Evolutionary conservation across 1,284 basidiomycete species (phyloP), one percentile per base, ranked within the genome.

Genomic region (Cryptococcus neoformans): DNA sequence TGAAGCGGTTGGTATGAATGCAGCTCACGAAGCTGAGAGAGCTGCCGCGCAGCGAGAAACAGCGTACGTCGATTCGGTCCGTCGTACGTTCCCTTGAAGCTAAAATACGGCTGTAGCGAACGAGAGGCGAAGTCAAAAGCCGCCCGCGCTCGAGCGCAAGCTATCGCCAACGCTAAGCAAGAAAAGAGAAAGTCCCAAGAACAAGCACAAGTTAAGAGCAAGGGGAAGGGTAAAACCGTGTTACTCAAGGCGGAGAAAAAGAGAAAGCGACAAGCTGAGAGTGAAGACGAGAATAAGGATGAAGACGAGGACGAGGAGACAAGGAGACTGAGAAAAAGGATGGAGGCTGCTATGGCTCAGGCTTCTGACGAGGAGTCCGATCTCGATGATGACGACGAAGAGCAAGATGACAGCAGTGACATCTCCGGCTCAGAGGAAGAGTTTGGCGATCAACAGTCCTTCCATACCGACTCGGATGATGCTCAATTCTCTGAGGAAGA

Each of bases 1-100:
- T 34, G 71, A 73, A 57, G 66, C 69, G 16, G 68, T 73, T 4
- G 71, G 68, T 45, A 36, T 66, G 58, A 44, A 55, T 41, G 46
- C 57, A 28, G 48, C 63, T 2, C 38, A 49, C n/a, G 55, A 45
- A 9, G 60, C 53, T 12, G 59, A 60, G 48, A 36, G 47, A 34
- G 39, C n/a, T 16, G 60, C 58, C 4, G 44, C 55, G 1, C 48
- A 60, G 41, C 11, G 44, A 14, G 55, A 58, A 42, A 58, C 59
- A 4, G 42, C 28, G 71, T 73, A 49, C 59, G 69, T 58, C 12
- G 14, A 7, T 17, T 40, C 28, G 12, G 4, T 21, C 41, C n/a
- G 12, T 17, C 38, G 39, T 50, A 34, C 16, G 14, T n/a, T 37
- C 16, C n/a, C 6, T n/a, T 12, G 37, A 4, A 12, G 39, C 16